phyloP scores from a whole-genome alignment of 2,329 filamentous ascomycete genomes.

The Hirsutella minnesotensis region DNA sequence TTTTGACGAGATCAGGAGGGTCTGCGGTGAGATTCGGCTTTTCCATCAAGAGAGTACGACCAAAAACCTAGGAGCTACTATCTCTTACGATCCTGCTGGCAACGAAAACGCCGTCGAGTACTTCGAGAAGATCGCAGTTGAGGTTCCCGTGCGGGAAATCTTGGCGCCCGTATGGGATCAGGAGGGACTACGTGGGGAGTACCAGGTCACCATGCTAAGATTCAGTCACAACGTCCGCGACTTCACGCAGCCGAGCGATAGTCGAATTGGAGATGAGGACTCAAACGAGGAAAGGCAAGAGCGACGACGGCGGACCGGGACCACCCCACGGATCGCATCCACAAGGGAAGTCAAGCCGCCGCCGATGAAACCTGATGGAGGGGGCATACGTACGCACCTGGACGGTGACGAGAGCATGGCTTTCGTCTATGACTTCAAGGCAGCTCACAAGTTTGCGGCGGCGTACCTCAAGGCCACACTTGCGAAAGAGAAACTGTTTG shows the following conservation, averaged over 20 bases:
- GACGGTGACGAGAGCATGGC: too few relatives aligned
- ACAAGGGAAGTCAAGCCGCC: conserved; percentile 1
- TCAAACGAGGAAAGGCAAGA: background rate
- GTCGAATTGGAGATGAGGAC: conserved; percentile 1
- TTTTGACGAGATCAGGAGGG: conserved; percentile 7
- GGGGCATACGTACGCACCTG: background rate
- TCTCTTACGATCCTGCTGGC: too few relatives aligned
- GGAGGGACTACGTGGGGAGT: conserved; percentile 3
- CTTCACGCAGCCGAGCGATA: conserved; percentile 5
- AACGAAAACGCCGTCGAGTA: too few relatives aligned
- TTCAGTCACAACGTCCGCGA: conserved; percentile 5
- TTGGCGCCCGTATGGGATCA: conserved; percentile 4
- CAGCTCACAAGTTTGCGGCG: too few relatives aligned
- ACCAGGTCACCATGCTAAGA: too few relatives aligned
- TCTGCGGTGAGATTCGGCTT: too few relatives aligned
- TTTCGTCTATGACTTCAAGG: too few relatives aligned
- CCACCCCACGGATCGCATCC: conserved; percentile 6
- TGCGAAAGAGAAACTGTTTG: conserved; percentile 3
- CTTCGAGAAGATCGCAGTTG: too few relatives aligned
- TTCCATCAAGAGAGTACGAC: too few relatives aligned
- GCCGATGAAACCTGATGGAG: background rate
- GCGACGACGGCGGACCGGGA: conserved; percentile 3
- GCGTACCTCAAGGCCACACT: background rate
- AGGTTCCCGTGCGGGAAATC: background rate
- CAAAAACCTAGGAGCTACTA: too few relatives aligned